Evolutionary conservation across 1,284 basidiomycete genomes (phyloP).

Genomic region (Paramarasmius palmivorus): DNA sequence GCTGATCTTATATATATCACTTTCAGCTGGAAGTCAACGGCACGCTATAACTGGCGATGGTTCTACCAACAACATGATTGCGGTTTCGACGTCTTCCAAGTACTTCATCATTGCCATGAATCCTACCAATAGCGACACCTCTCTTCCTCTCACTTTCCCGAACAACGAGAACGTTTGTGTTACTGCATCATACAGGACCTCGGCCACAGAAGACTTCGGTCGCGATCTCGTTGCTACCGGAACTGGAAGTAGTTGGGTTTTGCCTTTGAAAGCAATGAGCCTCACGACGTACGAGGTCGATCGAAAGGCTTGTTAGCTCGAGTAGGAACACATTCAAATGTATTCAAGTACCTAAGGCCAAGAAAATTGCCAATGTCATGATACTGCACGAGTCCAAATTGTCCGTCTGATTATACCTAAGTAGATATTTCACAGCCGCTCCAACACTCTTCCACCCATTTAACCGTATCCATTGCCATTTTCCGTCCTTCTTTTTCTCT

Average conservation of each 20-base stretch:
- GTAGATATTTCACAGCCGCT: neutral
- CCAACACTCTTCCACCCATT: conserved; percentile 42
- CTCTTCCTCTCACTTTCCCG: conserved; percentile 35
- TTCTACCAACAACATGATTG: conserved; percentile 32
- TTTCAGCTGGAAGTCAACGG: conserved; percentile 34
- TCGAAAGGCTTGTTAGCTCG: conserved; percentile 26
- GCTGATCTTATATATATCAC: neutral
- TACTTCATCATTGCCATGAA: conserved; percentile 38
- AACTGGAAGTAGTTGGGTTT: conserved; percentile 25
- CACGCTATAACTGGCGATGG: conserved; percentile 31
- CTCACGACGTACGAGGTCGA: conserved; percentile 36
- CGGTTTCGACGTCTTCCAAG: conserved; percentile 27
- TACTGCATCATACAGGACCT: conserved; percentile 29
- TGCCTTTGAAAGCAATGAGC: conserved; percentile 32
- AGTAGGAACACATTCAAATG: too few species aligned
- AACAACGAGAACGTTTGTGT: conserved; percentile 27
- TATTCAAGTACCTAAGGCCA: neutral
- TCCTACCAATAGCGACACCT: conserved; percentile 28
- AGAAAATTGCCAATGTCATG: too few species aligned
- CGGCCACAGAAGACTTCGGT: conserved; percentile 35
- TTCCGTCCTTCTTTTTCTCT: conserved; percentile 44
- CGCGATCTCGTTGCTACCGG: conserved; percentile 23
- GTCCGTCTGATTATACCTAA: too few species aligned
- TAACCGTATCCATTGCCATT: conserved; percentile 51
- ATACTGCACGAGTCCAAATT: too few species aligned